Percentiles rank a stretch among this genome's conserved stretches.
Conservation (phyloP, 2,329 filamentous ascomycete species). For the Penicillium nordicum region DNA sequence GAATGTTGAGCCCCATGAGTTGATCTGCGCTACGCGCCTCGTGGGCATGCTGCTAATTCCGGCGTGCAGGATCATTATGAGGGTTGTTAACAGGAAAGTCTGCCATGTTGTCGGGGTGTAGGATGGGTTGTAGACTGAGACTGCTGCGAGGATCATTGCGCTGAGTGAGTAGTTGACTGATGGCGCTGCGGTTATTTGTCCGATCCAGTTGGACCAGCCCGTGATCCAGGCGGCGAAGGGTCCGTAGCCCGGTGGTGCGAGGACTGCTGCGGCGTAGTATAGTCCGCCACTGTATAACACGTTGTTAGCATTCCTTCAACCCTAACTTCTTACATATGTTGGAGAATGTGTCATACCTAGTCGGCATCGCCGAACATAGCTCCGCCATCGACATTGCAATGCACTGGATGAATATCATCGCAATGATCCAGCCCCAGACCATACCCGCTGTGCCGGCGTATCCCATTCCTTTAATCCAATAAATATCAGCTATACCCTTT, state of each 20-base stretch:
- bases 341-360: conserved; percentile 41
- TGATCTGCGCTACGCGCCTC: conserved; percentile 66
- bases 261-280: conserved; percentile 70
- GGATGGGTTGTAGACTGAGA: conserved; percentile 63
- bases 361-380: conserved; percentile 70
- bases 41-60: conserved; percentile 69
- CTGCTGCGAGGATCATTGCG: conserved; percentile 69
- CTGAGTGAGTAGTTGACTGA: conserved; percentile 65
- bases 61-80: conserved; percentile 66
- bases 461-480: conserved; percentile 41
- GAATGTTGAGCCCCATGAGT: conserved; percentile 66
- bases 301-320: not conserved
- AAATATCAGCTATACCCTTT: not conserved
- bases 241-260: conserved; percentile 64
- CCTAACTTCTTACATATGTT: not conserved
- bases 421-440: conserved; percentile 74
- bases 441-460: conserved; percentile 60
- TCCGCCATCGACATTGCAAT: conserved; percentile 69
- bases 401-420: conserved; percentile 68
- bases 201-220: conserved; percentile 68
- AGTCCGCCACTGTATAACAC: conserved; percentile 55
- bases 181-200: conserved; percentile 63
- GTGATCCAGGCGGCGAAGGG: conserved; percentile 67
- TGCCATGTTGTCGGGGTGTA: conserved; percentile 65
- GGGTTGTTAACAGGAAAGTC: conserved; percentile 63